Evolutionary conservation across 1,139 yeast genomes (phyloP).

Genomic region (Tardiomyces digboiensis): DNA sequence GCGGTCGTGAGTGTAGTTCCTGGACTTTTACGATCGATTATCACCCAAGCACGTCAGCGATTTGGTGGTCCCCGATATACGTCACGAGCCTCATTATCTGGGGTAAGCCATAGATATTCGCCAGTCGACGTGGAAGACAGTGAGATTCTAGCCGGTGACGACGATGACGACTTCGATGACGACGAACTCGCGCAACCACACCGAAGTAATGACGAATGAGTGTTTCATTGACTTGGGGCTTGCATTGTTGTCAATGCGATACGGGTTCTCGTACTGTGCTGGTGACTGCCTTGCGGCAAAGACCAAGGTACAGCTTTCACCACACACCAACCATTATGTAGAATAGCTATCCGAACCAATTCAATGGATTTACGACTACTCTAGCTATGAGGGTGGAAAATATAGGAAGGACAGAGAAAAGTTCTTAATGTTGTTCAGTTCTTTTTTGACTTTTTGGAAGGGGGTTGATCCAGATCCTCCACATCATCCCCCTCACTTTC

Average conservation of each 20-base stretch:
- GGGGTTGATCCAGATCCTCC: neutral
- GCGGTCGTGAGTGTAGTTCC: conserved; percentile 27
- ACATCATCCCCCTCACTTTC: neutral
- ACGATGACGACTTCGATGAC: conserved; percentile 7
- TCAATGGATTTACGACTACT: too few species aligned
- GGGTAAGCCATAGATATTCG: conserved; percentile 8
- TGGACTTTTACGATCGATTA: conserved; percentile 8
- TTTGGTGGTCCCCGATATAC: conserved; percentile 4
- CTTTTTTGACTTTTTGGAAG: neutral
- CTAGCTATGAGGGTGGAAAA: neutral
- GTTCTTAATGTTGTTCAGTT: neutral
- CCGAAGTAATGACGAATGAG: neutral
- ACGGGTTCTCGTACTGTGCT: too few species aligned
- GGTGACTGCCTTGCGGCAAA: too few species aligned
- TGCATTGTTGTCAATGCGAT: too few species aligned
- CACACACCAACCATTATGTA: too few species aligned
- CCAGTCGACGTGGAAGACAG: conserved; percentile 17
- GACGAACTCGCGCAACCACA: conserved; percentile 3
- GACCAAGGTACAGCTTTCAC: too few species aligned
- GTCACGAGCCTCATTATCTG: conserved; percentile 7
- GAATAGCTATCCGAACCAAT: too few species aligned
- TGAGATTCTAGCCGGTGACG: conserved; percentile 7
- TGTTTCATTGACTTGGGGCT: too few species aligned
- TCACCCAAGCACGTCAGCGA: conserved; percentile 6
- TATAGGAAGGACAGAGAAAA: neutral